Conservation (phyloP, 306 rosid species). For the Cucumis hystrix region DNA sequence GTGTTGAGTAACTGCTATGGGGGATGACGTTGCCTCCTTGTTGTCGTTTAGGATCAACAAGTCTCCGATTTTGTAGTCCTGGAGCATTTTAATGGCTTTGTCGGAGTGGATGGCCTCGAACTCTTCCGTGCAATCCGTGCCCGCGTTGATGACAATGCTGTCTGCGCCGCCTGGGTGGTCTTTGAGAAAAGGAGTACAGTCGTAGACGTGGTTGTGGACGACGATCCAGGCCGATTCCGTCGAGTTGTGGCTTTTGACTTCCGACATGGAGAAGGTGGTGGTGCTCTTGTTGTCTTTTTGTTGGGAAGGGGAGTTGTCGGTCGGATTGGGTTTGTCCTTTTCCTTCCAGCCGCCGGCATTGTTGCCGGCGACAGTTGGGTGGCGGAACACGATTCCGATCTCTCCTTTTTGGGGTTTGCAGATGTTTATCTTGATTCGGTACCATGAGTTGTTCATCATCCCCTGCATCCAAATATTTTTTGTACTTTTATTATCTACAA, state of each 20-base stretch:
- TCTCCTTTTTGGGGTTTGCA: slow-evolving; percentile 54
- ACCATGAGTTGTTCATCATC: slow-evolving; percentile 74
- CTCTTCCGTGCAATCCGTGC: slow-evolving; percentile 80
- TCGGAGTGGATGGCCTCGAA: slow-evolving; percentile 87
- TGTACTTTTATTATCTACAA: too few relatives aligned
- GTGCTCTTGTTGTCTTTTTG: not conserved
- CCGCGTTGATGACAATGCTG: slow-evolving; percentile 85
- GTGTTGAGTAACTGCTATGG: not conserved
- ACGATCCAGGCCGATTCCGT: slow-evolving; percentile 62
- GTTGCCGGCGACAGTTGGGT: slow-evolving; percentile 72
- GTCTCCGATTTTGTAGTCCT: slow-evolving; percentile 30
- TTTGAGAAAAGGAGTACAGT: slow-evolving; percentile 60
- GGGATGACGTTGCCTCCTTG: too few relatives aligned
- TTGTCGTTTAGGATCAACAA: too few relatives aligned
- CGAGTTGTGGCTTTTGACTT: slow-evolving; percentile 43
- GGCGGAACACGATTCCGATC: slow-evolving; percentile 64
- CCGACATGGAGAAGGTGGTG: slow-evolving; percentile 27
- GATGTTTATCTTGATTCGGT: slow-evolving; percentile 48
- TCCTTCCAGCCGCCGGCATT: slow-evolving; percentile 73
- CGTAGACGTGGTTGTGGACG: slow-evolving; percentile 56
- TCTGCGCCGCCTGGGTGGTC: slow-evolving; percentile 80
- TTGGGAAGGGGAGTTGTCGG: not conserved
- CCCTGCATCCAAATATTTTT: not conserved
- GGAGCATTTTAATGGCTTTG: slow-evolving; percentile 60
- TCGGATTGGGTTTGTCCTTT: not conserved